These are phyloP conservation scores for Trichoderma sp. DNA, from an alignment of 2,329 filamentous ascomycete genomes.

Conservation along the genomic window DNA sequence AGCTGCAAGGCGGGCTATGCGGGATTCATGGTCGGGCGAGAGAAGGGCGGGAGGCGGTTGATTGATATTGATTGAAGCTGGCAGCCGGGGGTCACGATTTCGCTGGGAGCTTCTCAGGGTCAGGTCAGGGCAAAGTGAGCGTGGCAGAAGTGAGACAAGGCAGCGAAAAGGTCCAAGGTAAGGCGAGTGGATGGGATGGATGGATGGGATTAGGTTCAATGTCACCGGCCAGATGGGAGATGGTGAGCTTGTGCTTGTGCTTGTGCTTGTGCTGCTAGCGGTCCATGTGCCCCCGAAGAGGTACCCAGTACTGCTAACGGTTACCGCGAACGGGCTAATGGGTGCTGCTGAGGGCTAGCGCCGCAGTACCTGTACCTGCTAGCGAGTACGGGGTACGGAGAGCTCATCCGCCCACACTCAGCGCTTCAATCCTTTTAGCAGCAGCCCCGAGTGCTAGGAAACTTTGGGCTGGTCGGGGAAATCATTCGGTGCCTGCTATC, in stretches of 20 bases:
- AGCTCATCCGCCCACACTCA: not conserved
- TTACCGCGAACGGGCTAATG: not conserved
- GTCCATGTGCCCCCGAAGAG: not conserved
- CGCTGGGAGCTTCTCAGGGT: not conserved
- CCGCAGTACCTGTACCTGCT: not conserved
- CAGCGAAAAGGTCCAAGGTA: not conserved
- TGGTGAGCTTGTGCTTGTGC: not conserved
- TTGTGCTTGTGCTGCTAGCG: not conserved
- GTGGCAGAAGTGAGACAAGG: not conserved
- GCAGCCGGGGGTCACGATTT: slow-evolving; percentile 13
- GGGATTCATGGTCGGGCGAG: slow-evolving; percentile 6
- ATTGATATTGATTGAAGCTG: not conserved
- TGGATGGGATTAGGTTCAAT: not conserved
- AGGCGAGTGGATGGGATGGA: not conserved
- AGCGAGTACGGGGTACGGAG: slow-evolving; percentile 3
- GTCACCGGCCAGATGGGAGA: slow-evolving; percentile 4
- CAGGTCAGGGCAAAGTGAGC: slow-evolving; percentile 5
- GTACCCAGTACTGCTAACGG: not conserved
- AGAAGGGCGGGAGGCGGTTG: not conserved
- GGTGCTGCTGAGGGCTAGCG: not conserved
- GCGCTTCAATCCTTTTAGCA: not conserved
- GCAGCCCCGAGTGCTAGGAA: not conserved
- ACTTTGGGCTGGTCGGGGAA: not conserved
- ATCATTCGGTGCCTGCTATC: not conserved
- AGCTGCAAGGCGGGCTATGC: slow-evolving; percentile 6